Evolutionary conservation across 345 rosid species (phyloP), one percentile per base, ranked within the genome.

Genomic region (Nasturtium officinale): DNA sequence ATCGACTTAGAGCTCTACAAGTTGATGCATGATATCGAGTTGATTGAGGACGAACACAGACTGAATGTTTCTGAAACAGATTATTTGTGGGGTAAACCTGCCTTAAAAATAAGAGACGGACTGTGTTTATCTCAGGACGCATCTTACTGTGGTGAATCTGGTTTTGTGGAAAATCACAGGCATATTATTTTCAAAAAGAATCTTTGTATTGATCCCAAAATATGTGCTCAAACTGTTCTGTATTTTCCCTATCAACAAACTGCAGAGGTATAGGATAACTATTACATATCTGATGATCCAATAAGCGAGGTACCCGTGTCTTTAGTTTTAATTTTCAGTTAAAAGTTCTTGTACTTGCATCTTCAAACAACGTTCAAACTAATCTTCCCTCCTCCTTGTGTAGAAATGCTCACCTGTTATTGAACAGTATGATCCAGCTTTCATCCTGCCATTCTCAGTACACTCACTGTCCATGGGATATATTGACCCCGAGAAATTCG

Each of bases 41-140:
- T 75, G 23, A 68, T 76, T 40, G 89, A 80, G 67, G 76, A 54
- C 18, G 75, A 82, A 7, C 72, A 73, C 38, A 59, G 32, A 33
- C 75, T 80, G 67, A 75, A 77, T 58, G 72, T 81, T 73, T 73
- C 82, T 61, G 85, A 81, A 74, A 68, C 83, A 81, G 83, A 84
- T 78, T 86, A 78, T 81, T 78, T 90, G 52, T 95, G 99, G 97
- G 99, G 96, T 72, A 80, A 58, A 73, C 87, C 96, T 77, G 83
- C 89, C 72, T 61, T 69, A 54, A 84, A 76, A 85, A 57, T 83
- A 46, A 83, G 83, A 80, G 86, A 86, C 77, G 96, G 76, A 71
- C 54, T 75, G 65, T 75, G 67, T 66, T 30, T 85, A 74, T 83
- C 84, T 72, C 81, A 72, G 78, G 78, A 73, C 33, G 37, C 81